These are phyloP conservation scores for Asterophora lycoperdoides DNA, from an alignment of 768 basidiomycete species.

Conservation along the genomic window DNA sequence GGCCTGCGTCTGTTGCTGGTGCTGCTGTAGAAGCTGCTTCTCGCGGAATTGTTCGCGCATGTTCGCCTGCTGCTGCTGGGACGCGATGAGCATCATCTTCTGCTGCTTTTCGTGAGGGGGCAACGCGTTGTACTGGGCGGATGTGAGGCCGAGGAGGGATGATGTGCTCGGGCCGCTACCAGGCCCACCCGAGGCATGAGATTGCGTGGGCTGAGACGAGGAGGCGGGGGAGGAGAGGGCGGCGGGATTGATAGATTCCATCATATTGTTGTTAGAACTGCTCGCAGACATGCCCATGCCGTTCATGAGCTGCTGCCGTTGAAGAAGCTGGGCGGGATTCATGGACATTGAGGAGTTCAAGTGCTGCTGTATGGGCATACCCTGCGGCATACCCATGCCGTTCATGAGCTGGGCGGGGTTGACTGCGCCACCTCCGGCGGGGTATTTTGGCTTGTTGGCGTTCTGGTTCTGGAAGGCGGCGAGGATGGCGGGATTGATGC, in stretches of 20 bases:
- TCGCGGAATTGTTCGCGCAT: constrained; percentile 17
- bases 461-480: constrained; percentile 7
- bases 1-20: constrained; percentile 3
- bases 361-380: background rate
- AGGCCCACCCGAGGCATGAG: background rate
- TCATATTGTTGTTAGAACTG: background rate
- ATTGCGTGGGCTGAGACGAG: constrained; percentile 1
- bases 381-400: background rate
- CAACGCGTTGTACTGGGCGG: constrained; percentile 12
- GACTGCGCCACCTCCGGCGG: background rate
- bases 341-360: background rate
- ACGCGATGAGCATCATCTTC: constrained; percentile 17
- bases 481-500: constrained; percentile 15
- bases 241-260: constrained; percentile 14
- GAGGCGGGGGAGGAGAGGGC: constrained; percentile 9
- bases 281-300: background rate
- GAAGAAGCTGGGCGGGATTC: constrained; percentile 11
- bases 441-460: background rate
- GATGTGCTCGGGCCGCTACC: background rate
- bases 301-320: constrained; percentile 12
- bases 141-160: constrained; percentile 7
- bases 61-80: constrained; percentile 10
- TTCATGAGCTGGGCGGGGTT: constrained; percentile 14
- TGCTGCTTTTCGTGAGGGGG: constrained; percentile 18
- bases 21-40: constrained; percentile 8